phyloP scores from a whole-genome alignment of 257 asterid genomes.

The Craterostigma plantagineum region DNA sequence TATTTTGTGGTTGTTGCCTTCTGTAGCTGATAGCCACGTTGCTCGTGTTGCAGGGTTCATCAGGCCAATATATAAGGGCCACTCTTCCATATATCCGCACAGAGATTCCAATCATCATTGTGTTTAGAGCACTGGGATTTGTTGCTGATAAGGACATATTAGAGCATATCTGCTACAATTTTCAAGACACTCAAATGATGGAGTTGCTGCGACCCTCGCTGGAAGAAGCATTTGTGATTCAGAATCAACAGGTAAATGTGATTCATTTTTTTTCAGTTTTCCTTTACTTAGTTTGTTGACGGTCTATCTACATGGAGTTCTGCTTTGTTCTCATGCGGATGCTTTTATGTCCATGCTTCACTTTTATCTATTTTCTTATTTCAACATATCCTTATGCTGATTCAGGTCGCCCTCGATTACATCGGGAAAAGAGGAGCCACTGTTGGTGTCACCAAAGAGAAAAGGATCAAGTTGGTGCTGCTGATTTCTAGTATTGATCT shows the following conservation, averaged over 20 bases:
- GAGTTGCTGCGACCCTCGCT: constrained; percentile 87
- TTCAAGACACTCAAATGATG: constrained; percentile 91
- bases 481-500: constrained; percentile 8
- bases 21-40: background rate
- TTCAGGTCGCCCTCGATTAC: constrained; percentile 93
- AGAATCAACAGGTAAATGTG: constrained; percentile 67
- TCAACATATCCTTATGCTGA: constrained; percentile 2
- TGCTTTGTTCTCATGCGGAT: background rate
- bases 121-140: constrained; percentile 88
- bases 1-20: background rate
- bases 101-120: constrained; percentile 89
- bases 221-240: constrained; percentile 98
- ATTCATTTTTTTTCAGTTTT: constrained; percentile 4
- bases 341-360: background rate
- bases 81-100: constrained; percentile 89
- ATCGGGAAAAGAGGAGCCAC: constrained; percentile 97
- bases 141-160: constrained; percentile 95
- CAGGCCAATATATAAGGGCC: constrained; percentile 94
- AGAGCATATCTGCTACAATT: constrained; percentile 92
- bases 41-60: constrained; percentile 59
- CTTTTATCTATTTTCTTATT: background rate
- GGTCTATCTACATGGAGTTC: background rate
- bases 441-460: constrained; percentile 90
- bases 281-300: background rate
- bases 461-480: constrained; percentile 69